Evolutionary conservation across 2,329 filamentous ascomycete species (phyloP), one percentile per base, ranked within the genome.

Genomic region (Alternaria alternata): DNA sequence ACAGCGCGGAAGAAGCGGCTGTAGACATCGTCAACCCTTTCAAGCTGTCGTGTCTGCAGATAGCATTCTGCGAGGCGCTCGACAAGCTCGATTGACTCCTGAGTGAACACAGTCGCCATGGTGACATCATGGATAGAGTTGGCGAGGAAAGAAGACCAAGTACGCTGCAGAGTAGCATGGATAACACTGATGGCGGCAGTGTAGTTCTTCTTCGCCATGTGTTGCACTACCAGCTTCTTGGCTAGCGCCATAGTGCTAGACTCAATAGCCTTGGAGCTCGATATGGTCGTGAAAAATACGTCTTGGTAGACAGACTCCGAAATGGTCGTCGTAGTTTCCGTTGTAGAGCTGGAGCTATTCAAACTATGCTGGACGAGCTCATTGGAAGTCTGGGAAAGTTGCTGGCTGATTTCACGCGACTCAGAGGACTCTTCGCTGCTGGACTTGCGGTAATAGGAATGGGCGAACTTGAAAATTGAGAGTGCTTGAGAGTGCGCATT

Each of bases 141-240:
- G 12, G 80, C 76, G 47, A 85, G 80, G 55, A 86, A 76, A 0
- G 79, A 79, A 1, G 80, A 76, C 83, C 84, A 85, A 4, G 81
- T 78, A 5, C 76, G 74, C 39, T 78, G 76, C 30, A 86, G 69
- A 9, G 83, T 80, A 22, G 73, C 74, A 52, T 82, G 81, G 36
- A 84, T 76, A n/a, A 83, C 71, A 1, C 72, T 77, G 24, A 81
- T 80, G 4, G 83, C 82, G 55, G 84, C 81, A 4, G 77, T 76
- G 75, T 80, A 85, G 34, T 82, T 78, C 61, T 79, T 79, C 70
- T 84, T 80, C 4, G 79, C 77, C 24, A 81, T 79, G 69, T 84
- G 83, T 36, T 80, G 68, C 22, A 64, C 63, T 4, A 78, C 74
- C 11, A 84, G 71, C 53, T 75, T 80, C 64, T 79, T 78, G 0